Evolutionary conservation across 257 asterid species (phyloP).

Genomic region (Eustoma russellianum): DNA sequence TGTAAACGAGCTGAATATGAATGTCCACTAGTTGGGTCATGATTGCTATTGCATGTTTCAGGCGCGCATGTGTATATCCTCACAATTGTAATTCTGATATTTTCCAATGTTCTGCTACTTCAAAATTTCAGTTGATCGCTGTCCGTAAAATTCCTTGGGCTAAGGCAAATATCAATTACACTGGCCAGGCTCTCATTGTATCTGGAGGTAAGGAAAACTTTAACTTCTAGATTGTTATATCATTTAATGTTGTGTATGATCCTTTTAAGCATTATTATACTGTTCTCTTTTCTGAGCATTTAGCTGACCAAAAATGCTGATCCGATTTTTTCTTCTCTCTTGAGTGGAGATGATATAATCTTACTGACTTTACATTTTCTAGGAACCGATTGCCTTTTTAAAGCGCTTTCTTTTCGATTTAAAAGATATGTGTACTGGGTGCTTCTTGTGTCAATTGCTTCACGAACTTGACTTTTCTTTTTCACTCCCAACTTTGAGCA

Average conservation of each 20-base stretch:
- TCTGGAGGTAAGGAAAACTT: conserved; percentile 47
- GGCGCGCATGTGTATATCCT: no score
- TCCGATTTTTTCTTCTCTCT: not conserved
- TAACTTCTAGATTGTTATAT: not conserved
- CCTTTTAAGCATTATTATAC: not conserved
- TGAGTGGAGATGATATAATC: not conserved
- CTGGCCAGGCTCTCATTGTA: conserved; percentile 76
- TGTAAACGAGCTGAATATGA: no score
- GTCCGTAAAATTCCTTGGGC: conserved; percentile 78
- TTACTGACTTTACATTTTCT: not conserved
- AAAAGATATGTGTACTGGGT: not conserved
- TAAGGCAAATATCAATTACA: conserved; percentile 71
- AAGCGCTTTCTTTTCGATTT: not conserved
- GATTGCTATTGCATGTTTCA: no score
- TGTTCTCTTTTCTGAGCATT: no score
- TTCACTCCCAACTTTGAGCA: conserved; percentile 19
- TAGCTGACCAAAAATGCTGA: no score
- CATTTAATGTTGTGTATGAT: not conserved
- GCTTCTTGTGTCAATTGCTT: no score
- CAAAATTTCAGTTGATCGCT: conserved; percentile 45
- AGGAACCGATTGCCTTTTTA: not conserved
- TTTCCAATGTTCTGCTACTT: not conserved
- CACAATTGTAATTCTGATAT: no score
- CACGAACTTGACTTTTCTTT: not conserved
- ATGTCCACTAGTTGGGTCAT: no score